Base-by-base conservation (phyloP, 1,284 basidiomycete genomes). In the Ustilago lituana region DNA sequence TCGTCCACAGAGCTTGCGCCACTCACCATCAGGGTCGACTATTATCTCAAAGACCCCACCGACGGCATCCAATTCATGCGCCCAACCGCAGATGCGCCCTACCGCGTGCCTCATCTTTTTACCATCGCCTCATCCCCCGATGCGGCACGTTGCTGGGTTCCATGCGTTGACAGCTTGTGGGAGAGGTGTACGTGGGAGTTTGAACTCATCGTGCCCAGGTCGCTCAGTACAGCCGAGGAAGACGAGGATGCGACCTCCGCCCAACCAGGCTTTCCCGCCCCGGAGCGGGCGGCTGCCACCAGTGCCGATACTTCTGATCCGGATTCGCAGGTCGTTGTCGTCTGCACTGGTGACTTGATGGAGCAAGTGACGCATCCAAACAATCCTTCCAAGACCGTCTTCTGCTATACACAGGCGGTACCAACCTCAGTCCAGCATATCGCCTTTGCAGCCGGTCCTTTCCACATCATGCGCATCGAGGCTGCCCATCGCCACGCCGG, bases 171-270 rank as follows among this genome's bases (percentile, higher is more conserved):
- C 83, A 92, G 89, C 79, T 83, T 95, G 12, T 97, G 93, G 92
- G 95, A 97, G 83, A 89, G 93, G 77, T 97, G 92, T 78, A 96
- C 95, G 3, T 99, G 96, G 96, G 96, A 98, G 80, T 90, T 98
- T 51, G 93, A 98, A 82, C 92, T 97, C 80, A 88, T 98, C 53
- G 94, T 97, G 19, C 94, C 94, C 38, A 88, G 90, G 59, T 64
- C 55, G 14, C 54, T 77, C 41, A 90, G 44, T 12, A 37, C 39
- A 4, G 50, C 66, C 3, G 51, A 64, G 9, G 72, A 63, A n/a
- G 68, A 66, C 15, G 56, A 47, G 12, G 56, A 46, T n/a, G 44
- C 59, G 14, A 27, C 24, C 17, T 11, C 24, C 3, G 48, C 14
- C n/a, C 40, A 47, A 24, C 9, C 46, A 39, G 44, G 32, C 39